Evolutionary conservation across 1,284 basidiomycete species (phyloP).

Genomic region (Leccinum laetum): DNA sequence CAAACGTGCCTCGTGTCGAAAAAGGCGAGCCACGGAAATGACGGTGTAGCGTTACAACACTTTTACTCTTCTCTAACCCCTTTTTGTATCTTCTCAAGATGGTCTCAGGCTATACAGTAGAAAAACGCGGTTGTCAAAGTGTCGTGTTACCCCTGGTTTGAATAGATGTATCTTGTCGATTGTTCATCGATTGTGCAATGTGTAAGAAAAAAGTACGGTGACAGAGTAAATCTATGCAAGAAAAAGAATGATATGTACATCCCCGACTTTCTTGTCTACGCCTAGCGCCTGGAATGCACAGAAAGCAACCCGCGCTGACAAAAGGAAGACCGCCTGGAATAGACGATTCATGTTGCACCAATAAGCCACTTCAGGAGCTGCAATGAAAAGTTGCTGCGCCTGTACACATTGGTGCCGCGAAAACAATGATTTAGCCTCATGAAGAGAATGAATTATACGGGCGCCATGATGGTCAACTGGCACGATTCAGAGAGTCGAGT

Average conservation of each 20-base stretch:
- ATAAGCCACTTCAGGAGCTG: slow-evolving; percentile 37
- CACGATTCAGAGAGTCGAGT: no score
- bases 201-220: background rate
- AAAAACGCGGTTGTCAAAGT: background rate
- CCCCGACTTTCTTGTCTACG: slow-evolving; percentile 5
- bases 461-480: background rate
- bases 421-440: background rate
- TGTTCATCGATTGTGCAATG: background rate
- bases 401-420: slow-evolving; percentile 31
- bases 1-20: background rate
- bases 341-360: slow-evolving; percentile 28
- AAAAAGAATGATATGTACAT: slow-evolving; percentile 5
- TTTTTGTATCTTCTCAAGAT: background rate
- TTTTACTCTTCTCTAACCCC: background rate
- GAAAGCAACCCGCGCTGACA: slow-evolving; percentile 6
- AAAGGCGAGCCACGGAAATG: background rate
- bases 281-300: slow-evolving; percentile 8
- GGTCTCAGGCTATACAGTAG: background rate
- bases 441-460: background rate
- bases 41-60: background rate
- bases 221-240: background rate
- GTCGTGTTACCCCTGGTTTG: background rate
- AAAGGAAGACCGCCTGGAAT: slow-evolving; percentile 7
- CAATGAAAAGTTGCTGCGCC: slow-evolving; percentile 31
- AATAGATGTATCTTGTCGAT: background rate